Evolutionary conservation across 1,284 basidiomycete genomes (phyloP).

Genomic region (Entoloma clypeatum): DNA sequence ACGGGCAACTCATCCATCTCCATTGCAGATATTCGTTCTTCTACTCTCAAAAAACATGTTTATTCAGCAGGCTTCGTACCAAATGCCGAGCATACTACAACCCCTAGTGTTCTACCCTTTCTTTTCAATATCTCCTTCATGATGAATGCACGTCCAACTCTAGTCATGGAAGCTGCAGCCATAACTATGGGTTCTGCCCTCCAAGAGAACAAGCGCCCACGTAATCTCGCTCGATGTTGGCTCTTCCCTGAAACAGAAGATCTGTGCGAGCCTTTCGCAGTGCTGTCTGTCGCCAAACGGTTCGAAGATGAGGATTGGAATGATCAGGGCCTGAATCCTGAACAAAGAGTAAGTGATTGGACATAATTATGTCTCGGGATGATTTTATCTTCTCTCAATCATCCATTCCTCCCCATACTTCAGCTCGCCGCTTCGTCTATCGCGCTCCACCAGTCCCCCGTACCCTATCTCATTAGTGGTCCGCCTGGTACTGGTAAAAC

Average conservation of each 20-base stretch:
- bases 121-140: conserved; percentile 44
- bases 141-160: conserved; percentile 36
- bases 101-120: conserved; percentile 30
- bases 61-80: conserved; percentile 28
- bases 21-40: conserved; percentile 35
- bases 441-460: conserved; percentile 36
- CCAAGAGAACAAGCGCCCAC: conserved; percentile 9
- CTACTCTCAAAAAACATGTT: conserved; percentile 35
- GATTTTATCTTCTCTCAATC: not conserved
- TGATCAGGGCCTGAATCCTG: conserved; percentile 39
- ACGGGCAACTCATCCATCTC: not conserved
- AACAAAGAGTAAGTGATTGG: conserved; percentile 37
- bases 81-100: conserved; percentile 27
- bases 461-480: conserved; percentile 43
- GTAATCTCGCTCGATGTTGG: conserved; percentile 37
- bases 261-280: conserved; percentile 20
- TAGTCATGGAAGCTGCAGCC: conserved; percentile 38
- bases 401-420: conserved; percentile 3
- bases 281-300: conserved; percentile 13
- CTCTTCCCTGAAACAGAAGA: conserved; percentile 38
- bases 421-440: conserved; percentile 41
- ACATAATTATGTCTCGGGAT: not conserved
- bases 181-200: conserved; percentile 26
- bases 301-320: conserved; percentile 32
- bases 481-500: conserved; percentile 49